Evolutionary conservation across 139 green algal species (phyloP), one percentile per base, ranked within the genome.

Genomic region (Volvox africanus): DNA sequence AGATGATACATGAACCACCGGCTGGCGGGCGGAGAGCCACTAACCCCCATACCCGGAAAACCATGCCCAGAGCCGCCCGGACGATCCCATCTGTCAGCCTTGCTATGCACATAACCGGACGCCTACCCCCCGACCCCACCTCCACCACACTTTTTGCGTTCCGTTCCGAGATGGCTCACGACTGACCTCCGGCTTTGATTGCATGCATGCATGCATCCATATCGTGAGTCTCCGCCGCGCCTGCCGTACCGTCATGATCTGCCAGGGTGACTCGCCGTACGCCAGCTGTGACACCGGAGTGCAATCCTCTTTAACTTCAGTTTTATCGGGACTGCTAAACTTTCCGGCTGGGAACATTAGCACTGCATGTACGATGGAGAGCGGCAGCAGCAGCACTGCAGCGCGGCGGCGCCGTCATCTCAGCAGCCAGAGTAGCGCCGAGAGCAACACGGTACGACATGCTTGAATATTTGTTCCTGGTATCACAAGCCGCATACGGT

Each of bases 211-310:
- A n/a, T n/a, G 19, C 62, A 17, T 69, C 62, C 17, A 26, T 19
- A 17, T 19, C 62, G 62, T 69, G 17, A 69, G 17, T 69, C 19
- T 17, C 62, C 62, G 5, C 44, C 44, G 5, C 44, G 44, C 44
- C 44, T 73, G 65, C 65, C 65, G 65, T 73, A 73, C 65, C 21
- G 11, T 73, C 65, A 73, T 73, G 6, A 24, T 30, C 71, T 62
- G 55, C n/a, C 81, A 88, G 69, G 84, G 84, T 44, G 84, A 89
- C 37, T 89, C 84, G 16, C 84, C 84, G 26, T 89, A 82, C 84
- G 84, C 84, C 37, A 73, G 36, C 37, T 89, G 84, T 68, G 69
- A 50, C 0, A 13, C 65, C 6, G 82, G 55, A 6, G 84, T 82
- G 68, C 68, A 81, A 37, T 62, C 36, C 37, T 32, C 68, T 19